A percentile compares a stretch with the other conserved stretches of the same genome.
These are phyloP conservation scores for Diphasiastrum complanatum DNA, from an alignment of 83 land plant genomes.

Conservation along the genomic window DNA sequence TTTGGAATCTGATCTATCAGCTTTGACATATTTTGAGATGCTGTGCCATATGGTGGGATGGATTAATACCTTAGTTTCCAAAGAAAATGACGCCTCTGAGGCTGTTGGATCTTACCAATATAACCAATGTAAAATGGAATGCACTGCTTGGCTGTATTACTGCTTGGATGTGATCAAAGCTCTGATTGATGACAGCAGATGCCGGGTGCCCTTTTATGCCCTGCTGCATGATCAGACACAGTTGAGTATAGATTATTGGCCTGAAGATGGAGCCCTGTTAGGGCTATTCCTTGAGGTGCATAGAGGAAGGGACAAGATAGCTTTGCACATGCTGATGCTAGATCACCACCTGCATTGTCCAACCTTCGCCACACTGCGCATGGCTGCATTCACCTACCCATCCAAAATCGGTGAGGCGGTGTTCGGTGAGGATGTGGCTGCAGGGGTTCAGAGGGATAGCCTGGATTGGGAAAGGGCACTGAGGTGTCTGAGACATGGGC, in stretches of 20 bases:
- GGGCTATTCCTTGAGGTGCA: slow-evolving; percentile 84
- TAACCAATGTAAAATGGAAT: slow-evolving; percentile 46
- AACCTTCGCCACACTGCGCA: slow-evolving; percentile 74
- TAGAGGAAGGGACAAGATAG: slow-evolving; percentile 90
- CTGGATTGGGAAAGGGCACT: slow-evolving; percentile 94
- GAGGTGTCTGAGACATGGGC: slow-evolving; percentile 89
- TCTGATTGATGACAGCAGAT: slow-evolving; percentile 68
- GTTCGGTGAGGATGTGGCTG: slow-evolving; percentile 86
- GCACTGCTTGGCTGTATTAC: slow-evolving; percentile 63
- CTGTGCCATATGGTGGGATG: slow-evolving; percentile 72
- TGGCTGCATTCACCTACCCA: slow-evolving; percentile 25
- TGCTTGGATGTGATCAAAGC: slow-evolving; percentile 85
- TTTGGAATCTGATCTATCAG: slow-evolving; percentile 67
- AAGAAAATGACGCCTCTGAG: slow-evolving; percentile 33
- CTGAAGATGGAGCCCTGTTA: slow-evolving; percentile 88
- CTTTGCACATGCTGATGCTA: slow-evolving; percentile 87
- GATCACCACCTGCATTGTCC: slow-evolving; percentile 99
- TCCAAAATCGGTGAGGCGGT: background rate
- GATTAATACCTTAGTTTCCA: slow-evolving; percentile 65
- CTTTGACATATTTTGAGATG: slow-evolving; percentile 69
- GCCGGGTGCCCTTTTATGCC: slow-evolving; percentile 92
- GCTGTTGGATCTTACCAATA: slow-evolving; percentile 41
- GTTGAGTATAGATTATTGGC: slow-evolving; percentile 69
- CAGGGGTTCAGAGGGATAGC: slow-evolving; percentile 61
- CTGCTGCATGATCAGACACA: slow-evolving; percentile 85